Evolutionary conservation across 345 rosid genomes (phyloP).

Genomic region (Populus ilicifolia): DNA sequence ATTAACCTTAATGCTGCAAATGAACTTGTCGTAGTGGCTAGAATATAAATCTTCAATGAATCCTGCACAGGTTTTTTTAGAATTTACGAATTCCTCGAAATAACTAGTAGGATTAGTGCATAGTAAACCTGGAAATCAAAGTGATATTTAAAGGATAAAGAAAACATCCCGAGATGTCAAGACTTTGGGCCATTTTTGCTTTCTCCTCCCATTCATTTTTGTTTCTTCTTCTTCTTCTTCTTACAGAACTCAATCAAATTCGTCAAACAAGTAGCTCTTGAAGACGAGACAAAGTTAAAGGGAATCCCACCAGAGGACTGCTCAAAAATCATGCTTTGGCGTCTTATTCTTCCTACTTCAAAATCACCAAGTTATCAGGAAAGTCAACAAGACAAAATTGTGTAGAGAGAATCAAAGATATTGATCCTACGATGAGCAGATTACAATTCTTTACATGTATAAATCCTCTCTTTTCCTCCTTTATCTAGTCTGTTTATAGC

Average conservation of each 20-base stretch:
- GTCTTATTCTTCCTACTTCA: conserved; percentile 35
- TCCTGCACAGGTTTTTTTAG: too few species aligned
- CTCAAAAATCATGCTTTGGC: conserved; percentile 89
- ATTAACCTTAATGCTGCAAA: neutral
- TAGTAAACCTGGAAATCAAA: too few species aligned
- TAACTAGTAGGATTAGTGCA: too few species aligned
- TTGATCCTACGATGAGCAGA: neutral
- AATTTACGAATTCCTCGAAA: neutral
- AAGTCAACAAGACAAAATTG: neutral
- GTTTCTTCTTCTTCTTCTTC: neutral
- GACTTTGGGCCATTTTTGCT: too few species aligned
- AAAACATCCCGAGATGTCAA: neutral
- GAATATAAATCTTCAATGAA: too few species aligned
- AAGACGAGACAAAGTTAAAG: conserved; percentile 71
- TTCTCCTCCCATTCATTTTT: too few species aligned
- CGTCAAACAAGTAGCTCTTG: conserved; percentile 73
- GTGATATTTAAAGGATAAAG: too few species aligned
- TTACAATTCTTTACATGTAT: neutral
- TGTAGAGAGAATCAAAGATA: neutral
- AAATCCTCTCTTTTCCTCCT: neutral
- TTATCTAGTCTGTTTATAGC: neutral
- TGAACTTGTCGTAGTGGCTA: neutral
- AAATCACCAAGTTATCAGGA: neutral
- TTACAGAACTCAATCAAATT: conserved; percentile 75
- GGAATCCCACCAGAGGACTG: conserved; percentile 72